Evolutionary conservation across 2,329 filamentous ascomycete species (phyloP).

Genomic region (Ophiostoma novo-ulmi): DNA sequence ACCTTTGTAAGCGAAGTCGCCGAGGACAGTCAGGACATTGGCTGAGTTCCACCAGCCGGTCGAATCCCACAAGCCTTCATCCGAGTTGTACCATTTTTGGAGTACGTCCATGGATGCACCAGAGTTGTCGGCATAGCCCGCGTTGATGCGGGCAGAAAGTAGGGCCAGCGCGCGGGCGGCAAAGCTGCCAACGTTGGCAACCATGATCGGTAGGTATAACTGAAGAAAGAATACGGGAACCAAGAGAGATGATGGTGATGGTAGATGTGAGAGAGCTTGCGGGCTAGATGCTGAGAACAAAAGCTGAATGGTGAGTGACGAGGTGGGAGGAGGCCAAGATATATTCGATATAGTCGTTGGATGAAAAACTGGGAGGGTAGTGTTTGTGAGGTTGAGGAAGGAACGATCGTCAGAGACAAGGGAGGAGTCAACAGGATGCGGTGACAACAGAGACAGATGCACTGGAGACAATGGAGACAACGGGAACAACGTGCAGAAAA

Average conservation of each 20-base stretch:
- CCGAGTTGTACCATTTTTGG: slow-evolving; percentile 56
- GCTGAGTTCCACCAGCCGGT: slow-evolving; percentile 71
- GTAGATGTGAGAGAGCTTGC: not conserved
- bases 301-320: not conserved
- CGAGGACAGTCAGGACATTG: slow-evolving; percentile 59
- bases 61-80: slow-evolving; percentile 58
- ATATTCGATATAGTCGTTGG: not conserved
- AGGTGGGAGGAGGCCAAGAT: not conserved
- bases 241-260: not conserved
- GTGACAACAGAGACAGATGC: not conserved
- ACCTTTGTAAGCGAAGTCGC: slow-evolving; percentile 45
- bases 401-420: slow-evolving; percentile 8
- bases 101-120: slow-evolving; percentile 40
- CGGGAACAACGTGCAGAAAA: not conserved
- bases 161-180: slow-evolving; percentile 20
- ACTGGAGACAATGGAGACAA: not conserved
- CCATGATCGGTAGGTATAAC: not conserved
- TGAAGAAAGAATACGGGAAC: not conserved
- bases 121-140: slow-evolving; percentile 35
- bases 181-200: slow-evolving; percentile 16
- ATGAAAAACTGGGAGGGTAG: not conserved
- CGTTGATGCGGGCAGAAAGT: slow-evolving; percentile 12
- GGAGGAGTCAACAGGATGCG: not conserved
- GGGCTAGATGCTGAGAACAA: not conserved
- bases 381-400: not conserved